Conservation (phyloP, 441 rosid species). For the Isatis lusitanica region DNA sequence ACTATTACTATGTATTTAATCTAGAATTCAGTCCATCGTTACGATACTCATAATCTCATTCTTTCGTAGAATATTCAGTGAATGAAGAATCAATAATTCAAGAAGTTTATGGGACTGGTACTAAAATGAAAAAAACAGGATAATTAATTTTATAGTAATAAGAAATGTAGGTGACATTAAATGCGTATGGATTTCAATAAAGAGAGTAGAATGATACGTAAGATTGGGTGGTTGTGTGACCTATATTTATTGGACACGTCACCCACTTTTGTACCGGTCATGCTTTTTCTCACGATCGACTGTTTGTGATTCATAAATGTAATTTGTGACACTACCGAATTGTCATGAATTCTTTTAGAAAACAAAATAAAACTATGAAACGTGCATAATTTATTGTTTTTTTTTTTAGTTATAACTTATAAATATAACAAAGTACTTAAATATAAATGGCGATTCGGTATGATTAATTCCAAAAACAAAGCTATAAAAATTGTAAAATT, state of each 20-base stretch:
- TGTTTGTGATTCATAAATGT: background rate
- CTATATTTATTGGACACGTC: constrained; percentile 21
- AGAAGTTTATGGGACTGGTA: background rate
- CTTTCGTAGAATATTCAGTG: background rate
- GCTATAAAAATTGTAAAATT: too few species aligned
- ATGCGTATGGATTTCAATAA: background rate
- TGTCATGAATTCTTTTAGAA: background rate
- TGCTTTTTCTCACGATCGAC: background rate
- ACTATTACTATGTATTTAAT: too few species aligned
- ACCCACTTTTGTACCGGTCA: background rate
- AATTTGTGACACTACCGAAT: background rate
- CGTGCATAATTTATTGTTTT: background rate
- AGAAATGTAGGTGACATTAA: constrained; percentile 26
- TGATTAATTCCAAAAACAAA: too few species aligned
- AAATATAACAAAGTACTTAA: background rate
- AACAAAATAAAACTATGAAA: background rate
- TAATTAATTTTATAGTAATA: background rate
- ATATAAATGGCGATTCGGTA: too few species aligned
- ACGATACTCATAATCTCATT: background rate
- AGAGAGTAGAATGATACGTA: constrained; percentile 21
- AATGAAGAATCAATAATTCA: background rate
- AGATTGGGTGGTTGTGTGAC: constrained; percentile 8
- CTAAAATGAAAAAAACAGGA: background rate
- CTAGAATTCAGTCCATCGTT: background rate
- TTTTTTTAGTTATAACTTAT: background rate